Evolutionary conservation across 345 rosid species (phyloP), one percentile per base, ranked within the genome.

Genomic region (Cardamine chenopodiifolia): DNA sequence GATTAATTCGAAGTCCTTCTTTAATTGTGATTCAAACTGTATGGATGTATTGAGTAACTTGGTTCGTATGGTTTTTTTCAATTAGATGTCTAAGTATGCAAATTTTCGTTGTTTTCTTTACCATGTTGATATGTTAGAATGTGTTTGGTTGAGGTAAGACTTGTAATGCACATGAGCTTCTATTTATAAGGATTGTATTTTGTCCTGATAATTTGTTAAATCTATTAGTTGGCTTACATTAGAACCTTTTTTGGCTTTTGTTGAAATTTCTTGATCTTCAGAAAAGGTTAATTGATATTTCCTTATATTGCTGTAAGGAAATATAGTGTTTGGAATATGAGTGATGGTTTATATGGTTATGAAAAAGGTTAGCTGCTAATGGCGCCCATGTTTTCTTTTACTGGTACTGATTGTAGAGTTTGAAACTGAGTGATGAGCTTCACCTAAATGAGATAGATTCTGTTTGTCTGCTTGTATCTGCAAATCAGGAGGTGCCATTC

Each of bases 391-490:
- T 19, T 19, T 45, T 52, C 56, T 63, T 37, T 45, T 34, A 32
- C 40, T 68, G 62, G 26, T 23, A 29, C 39, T 83, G 68, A 29
- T 22, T 66, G 26, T 60, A 94, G 98, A 94, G 88, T 57, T 70
- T 91, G 83, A 89, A 86, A 83, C 74, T 91, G 78, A 94, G 98
- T 71, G 92, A 91, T 72, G 93, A 91, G 53, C 96, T 94, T 76
- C 87, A 89, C 83, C 90, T 94, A 55, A 94, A 94, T 73, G 98
- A 94, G 83, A 83, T 91, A 70, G 93, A 91, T 69, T 83, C 89
- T 55, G 93, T 94, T 76, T 88, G 82, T 35, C 79, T 94, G 77
- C 90, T 94, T 75, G 87, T 94, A 73, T 88, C 88, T 75, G 89
- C 95, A 76, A 91, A 94, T 76, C 97, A 94, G 78, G 96, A 91